Evolutionary conservation across 148 eudicot species (phyloP).

Genomic region (Spergularia bocconei): DNA sequence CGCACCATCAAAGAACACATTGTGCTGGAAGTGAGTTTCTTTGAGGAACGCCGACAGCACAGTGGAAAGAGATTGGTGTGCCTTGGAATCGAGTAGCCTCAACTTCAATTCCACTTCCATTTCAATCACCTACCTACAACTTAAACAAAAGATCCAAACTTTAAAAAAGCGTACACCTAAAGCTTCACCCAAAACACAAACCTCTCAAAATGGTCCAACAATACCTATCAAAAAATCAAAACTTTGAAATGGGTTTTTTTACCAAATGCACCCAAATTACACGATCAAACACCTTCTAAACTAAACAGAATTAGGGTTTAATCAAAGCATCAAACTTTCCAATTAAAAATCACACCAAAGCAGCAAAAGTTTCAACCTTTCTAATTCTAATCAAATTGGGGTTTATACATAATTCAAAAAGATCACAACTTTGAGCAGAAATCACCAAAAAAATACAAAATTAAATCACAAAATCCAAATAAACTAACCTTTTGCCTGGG

Average conservation of each 20-base stretch:
- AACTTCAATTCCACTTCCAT: conserved; percentile 92
- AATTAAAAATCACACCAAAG: not conserved
- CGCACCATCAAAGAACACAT: conserved; percentile 74
- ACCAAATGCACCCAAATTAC: not conserved
- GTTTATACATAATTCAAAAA: not conserved
- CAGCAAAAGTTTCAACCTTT: not conserved
- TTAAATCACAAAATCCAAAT: not conserved
- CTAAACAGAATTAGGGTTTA: no score
- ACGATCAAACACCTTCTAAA: no score
- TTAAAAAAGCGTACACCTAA: not conserved
- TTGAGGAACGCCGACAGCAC: conserved; percentile 49
- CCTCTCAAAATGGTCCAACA: not conserved
- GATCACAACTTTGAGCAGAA: not conserved
- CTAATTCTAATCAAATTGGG: not conserved
- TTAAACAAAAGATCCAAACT: not conserved
- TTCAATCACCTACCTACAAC: not conserved
- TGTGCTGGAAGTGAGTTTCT: conserved; percentile 63
- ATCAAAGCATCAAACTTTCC: no score
- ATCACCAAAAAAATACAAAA: not conserved
- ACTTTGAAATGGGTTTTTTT: not conserved
- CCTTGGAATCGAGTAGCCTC: conserved; percentile 44
- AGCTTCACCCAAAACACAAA: not conserved
- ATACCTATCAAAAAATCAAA: conserved; percentile 4
- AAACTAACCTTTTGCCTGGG: not conserved
- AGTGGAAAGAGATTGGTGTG: conserved; percentile 47